Percentiles rank a stretch among this genome's conserved stretches.
Conservation (phyloP, 768 basidiomycete genomes). For the Boletus tylopilopsis region DNA sequence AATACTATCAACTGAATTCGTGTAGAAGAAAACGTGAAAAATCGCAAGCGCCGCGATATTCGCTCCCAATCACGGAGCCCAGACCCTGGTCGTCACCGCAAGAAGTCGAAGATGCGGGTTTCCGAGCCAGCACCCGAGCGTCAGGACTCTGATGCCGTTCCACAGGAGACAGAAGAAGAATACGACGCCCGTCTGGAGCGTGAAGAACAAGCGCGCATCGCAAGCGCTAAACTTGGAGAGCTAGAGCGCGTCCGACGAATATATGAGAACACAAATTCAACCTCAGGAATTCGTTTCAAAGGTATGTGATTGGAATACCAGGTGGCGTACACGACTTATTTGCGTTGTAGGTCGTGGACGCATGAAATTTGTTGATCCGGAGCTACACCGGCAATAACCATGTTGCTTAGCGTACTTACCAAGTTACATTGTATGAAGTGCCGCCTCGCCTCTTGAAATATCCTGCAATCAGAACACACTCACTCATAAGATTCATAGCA, state of each 20-base stretch:
- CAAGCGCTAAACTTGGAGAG: constrained; percentile 43
- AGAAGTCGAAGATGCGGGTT: constrained; percentile 25
- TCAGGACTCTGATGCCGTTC: constrained; percentile 12
- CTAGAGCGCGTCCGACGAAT: constrained; percentile 45
- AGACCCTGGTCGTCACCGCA: constrained; percentile 25
- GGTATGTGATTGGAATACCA: constrained; percentile 35
- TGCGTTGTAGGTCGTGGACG: constrained; percentile 49
- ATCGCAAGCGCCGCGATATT: constrained; percentile 20
- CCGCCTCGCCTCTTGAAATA: not conserved
- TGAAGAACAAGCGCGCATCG: constrained; percentile 60
- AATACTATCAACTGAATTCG: not conserved
- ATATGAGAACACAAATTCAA: constrained; percentile 31
- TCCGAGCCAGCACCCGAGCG: constrained; percentile 1
- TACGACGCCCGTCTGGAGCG: constrained; percentile 66
- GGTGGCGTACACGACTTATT: not conserved
- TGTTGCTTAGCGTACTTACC: not conserved
- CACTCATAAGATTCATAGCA: not conserved
- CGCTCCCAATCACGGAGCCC: constrained; percentile 28
- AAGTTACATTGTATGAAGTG: not conserved
- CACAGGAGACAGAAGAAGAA: constrained; percentile 64
- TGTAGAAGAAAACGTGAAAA: constrained; percentile 6
- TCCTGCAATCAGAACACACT: not conserved
- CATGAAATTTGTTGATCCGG: constrained; percentile 68
- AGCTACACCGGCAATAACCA: constrained; percentile 31
- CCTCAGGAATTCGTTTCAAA: constrained; percentile 60